Conservation (phyloP, 2,329 filamentous ascomycete genomes). For the Pseudonectria foliicola region DNA sequence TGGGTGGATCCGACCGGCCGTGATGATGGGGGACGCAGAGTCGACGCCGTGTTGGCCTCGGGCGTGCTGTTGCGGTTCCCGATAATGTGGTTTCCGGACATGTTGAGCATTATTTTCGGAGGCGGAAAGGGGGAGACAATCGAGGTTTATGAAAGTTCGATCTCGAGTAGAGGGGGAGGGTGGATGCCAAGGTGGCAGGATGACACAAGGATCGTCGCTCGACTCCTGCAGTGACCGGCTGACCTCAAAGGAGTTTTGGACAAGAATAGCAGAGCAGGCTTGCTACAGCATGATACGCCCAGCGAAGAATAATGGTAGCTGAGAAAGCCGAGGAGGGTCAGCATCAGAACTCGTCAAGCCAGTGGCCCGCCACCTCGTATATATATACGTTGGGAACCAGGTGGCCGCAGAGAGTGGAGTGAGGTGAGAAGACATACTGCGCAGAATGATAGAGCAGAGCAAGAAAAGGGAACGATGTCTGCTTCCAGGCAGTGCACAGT, state of each 20-base stretch:
- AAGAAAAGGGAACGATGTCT: slow-evolving; percentile 28
- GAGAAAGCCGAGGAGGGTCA: slow-evolving; percentile 12
- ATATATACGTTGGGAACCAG: slow-evolving; percentile 12
- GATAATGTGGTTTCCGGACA: slow-evolving; percentile 62
- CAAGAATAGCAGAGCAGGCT: slow-evolving; percentile 21
- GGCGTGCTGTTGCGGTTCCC: slow-evolving; percentile 96
- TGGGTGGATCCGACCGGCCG: slow-evolving; percentile 71
- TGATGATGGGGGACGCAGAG: slow-evolving; percentile 75
- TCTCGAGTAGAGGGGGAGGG: slow-evolving; percentile 13
- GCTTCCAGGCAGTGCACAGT: slow-evolving; percentile 32
- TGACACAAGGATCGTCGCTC: slow-evolving; percentile 24
- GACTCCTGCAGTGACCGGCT: slow-evolving; percentile 77
- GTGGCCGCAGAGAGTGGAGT: slow-evolving; percentile 3
- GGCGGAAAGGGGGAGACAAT: slow-evolving; percentile 5
- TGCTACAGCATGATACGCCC: slow-evolving; percentile 27
- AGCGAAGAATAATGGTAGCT: slow-evolving; percentile 17
- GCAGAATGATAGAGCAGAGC: slow-evolving; percentile 20
- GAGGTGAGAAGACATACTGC: slow-evolving; percentile 16
- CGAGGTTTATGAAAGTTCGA: slow-evolving; percentile 5
- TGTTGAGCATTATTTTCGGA: slow-evolving; percentile 43
- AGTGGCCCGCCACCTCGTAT: slow-evolving; percentile 7
- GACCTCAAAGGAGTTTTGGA: slow-evolving; percentile 64
- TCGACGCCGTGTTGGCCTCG: slow-evolving; percentile 74
- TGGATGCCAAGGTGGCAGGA: slow-evolving; percentile 11
- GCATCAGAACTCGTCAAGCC: slow-evolving; percentile 2